A percentile compares a stretch with the other conserved stretches of the same genome.
phyloP scores from a whole-genome alignment of 371 early-diverging fungal species.

The Syncephalastrum contaminatum region DNA sequence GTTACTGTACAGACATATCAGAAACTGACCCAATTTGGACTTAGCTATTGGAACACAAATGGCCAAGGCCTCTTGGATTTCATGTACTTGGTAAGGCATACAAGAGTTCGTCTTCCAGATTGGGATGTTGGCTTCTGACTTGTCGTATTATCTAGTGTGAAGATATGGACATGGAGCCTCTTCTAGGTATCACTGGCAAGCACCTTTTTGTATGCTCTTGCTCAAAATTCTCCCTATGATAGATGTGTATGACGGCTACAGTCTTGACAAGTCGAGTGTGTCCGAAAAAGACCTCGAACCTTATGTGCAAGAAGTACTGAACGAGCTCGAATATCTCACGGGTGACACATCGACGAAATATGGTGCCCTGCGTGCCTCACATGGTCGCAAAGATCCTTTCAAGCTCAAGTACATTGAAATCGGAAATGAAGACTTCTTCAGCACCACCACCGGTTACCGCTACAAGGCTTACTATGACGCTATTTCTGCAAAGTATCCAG shows the following conservation, averaged over 20 bases:
- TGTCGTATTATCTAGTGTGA: no score
- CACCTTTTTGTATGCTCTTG: constrained; percentile 1
- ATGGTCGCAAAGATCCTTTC: constrained; percentile 22
- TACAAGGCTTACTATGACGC: constrained; percentile 23
- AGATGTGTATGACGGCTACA: constrained; percentile 22
- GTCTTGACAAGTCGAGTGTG: constrained; percentile 15
- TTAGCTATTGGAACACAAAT: constrained; percentile 21
- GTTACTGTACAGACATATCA: no score
- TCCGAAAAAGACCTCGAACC: constrained; percentile 19
- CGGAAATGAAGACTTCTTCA: constrained; percentile 24
- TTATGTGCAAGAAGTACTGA: constrained; percentile 20
- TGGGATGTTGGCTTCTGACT: no score
- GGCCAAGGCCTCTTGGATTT: constrained; percentile 29
- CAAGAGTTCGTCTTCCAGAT: no score
- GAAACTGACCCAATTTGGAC: no score
- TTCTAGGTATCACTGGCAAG: no score
- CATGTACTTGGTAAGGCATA: constrained; percentile 15
- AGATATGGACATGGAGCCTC: no score
- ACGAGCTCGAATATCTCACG: constrained; percentile 23
- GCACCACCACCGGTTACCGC: constrained; percentile 17
- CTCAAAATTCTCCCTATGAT: constrained; percentile 5
- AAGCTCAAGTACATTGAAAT: constrained; percentile 19
- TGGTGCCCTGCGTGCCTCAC: constrained; percentile 16
- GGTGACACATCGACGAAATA: constrained; percentile 15
- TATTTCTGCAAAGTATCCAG: constrained; percentile 16